phyloP scores from a whole-genome alignment of 129 eudicot species.

The Calendula officinalis region DNA sequence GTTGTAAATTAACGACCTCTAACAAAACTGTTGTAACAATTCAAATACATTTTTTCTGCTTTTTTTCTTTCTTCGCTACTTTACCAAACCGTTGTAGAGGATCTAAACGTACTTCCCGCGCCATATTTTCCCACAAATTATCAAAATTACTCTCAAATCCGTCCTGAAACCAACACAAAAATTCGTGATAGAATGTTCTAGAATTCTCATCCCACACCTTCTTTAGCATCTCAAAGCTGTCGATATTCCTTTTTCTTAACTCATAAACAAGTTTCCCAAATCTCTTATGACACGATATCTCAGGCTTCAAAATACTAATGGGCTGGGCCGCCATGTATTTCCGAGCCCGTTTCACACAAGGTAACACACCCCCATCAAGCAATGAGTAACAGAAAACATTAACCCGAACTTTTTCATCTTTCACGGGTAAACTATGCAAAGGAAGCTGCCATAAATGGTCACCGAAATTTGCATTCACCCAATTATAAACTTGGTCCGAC shows the following conservation, averaged over 20 bases:
- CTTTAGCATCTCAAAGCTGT: slow-evolving; percentile 53
- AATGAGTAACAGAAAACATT: slow-evolving; percentile 71
- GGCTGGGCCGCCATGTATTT: slow-evolving; percentile 59
- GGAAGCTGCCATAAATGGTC: slow-evolving; percentile 83
- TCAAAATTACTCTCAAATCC: slow-evolving; percentile 50
- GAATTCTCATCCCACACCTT: slow-evolving; percentile 64
- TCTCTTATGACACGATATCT: slow-evolving; percentile 59
- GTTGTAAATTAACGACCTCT: no score
- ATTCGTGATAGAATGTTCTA: slow-evolving; percentile 45
- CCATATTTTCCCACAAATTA: slow-evolving; percentile 71
- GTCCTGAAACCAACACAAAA: slow-evolving; percentile 64
- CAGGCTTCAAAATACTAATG: slow-evolving; percentile 55
- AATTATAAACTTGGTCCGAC: slow-evolving; percentile 53
- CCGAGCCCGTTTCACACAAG: slow-evolving; percentile 54
- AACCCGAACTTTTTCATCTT: slow-evolving; percentile 51
- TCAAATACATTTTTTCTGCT: slow-evolving; percentile 6
- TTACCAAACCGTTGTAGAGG: slow-evolving; percentile 47
- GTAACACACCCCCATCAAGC: slow-evolving; percentile 73
- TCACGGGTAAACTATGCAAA: slow-evolving; percentile 45
- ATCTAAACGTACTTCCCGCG: slow-evolving; percentile 46
- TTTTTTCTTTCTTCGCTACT: slow-evolving; percentile 30
- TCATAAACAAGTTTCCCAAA: slow-evolving; percentile 70
- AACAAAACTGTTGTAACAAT: background rate
- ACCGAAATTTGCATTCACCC: slow-evolving; percentile 61
- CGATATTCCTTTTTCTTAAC: slow-evolving; percentile 45